Evolutionary conservation across 441 rosid species (phyloP).

Genomic region (Populus trichocarpa): DNA sequence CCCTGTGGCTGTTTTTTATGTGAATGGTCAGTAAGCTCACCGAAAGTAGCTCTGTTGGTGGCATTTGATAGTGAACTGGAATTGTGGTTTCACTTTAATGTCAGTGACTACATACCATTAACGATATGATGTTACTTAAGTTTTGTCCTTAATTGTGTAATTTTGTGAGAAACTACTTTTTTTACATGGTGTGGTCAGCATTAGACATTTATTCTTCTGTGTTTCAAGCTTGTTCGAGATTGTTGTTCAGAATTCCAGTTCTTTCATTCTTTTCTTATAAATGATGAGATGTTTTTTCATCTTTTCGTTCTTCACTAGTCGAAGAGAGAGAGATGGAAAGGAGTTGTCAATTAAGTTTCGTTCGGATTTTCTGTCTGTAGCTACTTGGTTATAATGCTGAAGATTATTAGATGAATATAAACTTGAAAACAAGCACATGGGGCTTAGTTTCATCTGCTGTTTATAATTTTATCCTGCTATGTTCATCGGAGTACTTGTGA

Average conservation of each 20-base stretch:
- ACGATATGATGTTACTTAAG: not conserved
- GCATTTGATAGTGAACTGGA: conserved; percentile 13
- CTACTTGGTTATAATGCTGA: not conserved
- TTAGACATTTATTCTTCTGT: too few relatives aligned
- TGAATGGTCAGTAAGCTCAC: conserved; percentile 34
- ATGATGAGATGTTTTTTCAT: too few relatives aligned
- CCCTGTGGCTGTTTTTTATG: conserved; percentile 18
- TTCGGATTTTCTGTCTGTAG: not conserved
- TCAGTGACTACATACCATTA: not conserved
- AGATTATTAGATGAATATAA: not conserved
- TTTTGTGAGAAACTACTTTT: too few relatives aligned
- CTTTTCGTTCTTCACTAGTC: not conserved
- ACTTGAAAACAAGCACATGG: not conserved
- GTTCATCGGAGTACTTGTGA: too few relatives aligned
- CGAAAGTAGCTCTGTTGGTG: conserved; percentile 15
- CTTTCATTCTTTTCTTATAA: not conserved
- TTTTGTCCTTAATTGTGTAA: not conserved
- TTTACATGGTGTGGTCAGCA: too few relatives aligned
- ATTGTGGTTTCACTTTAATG: not conserved
- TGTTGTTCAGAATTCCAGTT: not conserved
- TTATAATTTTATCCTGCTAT: too few relatives aligned
- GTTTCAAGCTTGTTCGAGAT: not conserved
- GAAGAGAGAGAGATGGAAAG: not conserved
- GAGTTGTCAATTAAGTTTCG: not conserved
- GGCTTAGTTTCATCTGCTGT: not conserved